A percentile compares a stretch with the other conserved stretches of the same genome.
These are phyloP conservation scores for Rubia tinctorum DNA, from an alignment of 305 asterid genomes.

Conservation along the genomic window DNA sequence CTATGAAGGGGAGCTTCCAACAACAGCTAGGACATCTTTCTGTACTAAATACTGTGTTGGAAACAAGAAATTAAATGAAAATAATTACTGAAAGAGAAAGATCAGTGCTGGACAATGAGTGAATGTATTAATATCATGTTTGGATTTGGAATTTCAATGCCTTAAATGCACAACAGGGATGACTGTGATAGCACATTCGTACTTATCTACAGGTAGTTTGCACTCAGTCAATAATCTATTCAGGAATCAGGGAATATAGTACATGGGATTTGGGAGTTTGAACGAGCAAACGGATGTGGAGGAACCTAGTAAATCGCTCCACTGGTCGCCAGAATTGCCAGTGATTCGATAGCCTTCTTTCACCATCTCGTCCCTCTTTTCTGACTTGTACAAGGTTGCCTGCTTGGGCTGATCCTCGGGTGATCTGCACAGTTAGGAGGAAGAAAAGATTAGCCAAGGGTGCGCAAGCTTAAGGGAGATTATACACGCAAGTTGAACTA, in stretches of 20 bases:
- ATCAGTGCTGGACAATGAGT: background rate
- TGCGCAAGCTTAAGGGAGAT: constrained; percentile 8
- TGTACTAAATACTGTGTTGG: background rate
- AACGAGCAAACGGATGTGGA: constrained; percentile 54
- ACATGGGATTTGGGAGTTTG: constrained; percentile 94
- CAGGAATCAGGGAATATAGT: constrained; percentile 50
- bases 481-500: background rate
- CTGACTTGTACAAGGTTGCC: constrained; percentile 60
- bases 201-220: background rate
- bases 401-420: constrained; percentile 52
- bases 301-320: constrained; percentile 85
- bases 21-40: background rate
- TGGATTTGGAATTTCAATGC: background rate
- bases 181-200: background rate
- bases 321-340: constrained; percentile 90
- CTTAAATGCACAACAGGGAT: background rate
- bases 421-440: constrained; percentile 36
- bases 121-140: background rate
- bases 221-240: background rate
- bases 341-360: constrained; percentile 59
- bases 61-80: background rate
- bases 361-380: constrained; percentile 58
- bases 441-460: constrained; percentile 3
- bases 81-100: background rate
- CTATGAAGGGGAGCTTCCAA: background rate